phyloP scores from a whole-genome alignment of 208 protist species.

The Angomonas ambiguus region DNA sequence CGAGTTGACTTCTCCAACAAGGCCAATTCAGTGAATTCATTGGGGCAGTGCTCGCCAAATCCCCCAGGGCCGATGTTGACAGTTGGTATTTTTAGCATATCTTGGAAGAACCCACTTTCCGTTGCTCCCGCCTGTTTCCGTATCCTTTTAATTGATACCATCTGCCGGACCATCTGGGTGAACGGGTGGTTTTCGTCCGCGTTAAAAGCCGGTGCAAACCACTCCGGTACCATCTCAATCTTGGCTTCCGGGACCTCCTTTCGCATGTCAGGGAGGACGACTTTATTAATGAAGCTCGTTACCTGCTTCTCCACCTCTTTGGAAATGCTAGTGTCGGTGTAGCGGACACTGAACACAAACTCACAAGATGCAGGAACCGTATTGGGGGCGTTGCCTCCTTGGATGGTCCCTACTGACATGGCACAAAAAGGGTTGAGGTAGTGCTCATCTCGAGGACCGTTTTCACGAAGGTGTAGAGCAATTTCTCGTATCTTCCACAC shows the following conservation, averaged over 20 bases:
- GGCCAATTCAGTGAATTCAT: constrained; percentile 47
- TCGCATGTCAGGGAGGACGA: constrained; percentile 32
- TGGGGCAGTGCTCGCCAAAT: constrained; percentile 23
- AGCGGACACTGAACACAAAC: constrained; percentile 34
- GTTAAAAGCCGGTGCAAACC: constrained; percentile 25
- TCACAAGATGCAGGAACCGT: constrained; percentile 47
- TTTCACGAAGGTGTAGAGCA: constrained; percentile 19
- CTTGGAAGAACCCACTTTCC: constrained; percentile 60
- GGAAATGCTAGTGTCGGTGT: constrained; percentile 24
- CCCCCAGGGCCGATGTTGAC: constrained; percentile 47
- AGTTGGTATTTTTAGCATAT: constrained; percentile 32
- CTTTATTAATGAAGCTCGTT: constrained; percentile 27
- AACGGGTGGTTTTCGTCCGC: constrained; percentile 29
- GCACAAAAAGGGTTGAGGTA: constrained; percentile 27
- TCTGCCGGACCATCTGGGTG: constrained; percentile 21
- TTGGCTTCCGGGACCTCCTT: constrained; percentile 36
- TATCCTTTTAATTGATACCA: not conserved
- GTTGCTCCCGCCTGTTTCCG: constrained; percentile 22
- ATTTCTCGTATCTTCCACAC: constrained; percentile 35
- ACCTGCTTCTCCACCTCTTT: constrained; percentile 24
- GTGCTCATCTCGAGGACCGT: constrained; percentile 15
- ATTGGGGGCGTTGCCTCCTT: constrained; percentile 36
- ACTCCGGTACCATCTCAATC: constrained; percentile 14
- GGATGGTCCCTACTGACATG: constrained; percentile 31
- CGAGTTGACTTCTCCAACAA: constrained; percentile 26